These are phyloP conservation scores for Saprolegnia parasitica DNA, from an alignment of 352 stramenopile species.

Conservation along the genomic window DNA sequence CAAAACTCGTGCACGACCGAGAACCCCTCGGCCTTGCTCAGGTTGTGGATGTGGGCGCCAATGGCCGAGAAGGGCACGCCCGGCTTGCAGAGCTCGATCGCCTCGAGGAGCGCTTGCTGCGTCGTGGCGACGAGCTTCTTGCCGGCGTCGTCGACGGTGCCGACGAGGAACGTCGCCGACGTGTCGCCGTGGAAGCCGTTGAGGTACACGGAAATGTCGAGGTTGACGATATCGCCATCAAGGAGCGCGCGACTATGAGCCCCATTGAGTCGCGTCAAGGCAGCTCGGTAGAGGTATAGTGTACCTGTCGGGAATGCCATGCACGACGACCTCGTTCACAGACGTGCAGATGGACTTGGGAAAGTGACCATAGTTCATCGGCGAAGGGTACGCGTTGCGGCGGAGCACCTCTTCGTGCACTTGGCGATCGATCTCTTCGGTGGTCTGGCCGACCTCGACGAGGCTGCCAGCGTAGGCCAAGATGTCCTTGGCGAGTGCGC, in stretches of 20 bases:
- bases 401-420: slow-evolving; percentile 90
- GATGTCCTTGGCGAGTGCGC: slow-evolving; percentile 69
- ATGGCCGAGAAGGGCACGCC: slow-evolving; percentile 92
- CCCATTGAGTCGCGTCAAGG: background rate
- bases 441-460: slow-evolving; percentile 80
- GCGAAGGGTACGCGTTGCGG: slow-evolving; percentile 81
- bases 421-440: slow-evolving; percentile 91
- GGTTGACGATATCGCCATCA: slow-evolving; percentile 95
- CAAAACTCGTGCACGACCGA: slow-evolving; percentile 89
- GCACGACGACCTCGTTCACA: slow-evolving; percentile 97
- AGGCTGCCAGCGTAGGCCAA: slow-evolving; percentile 68
- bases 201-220: slow-evolving; percentile 94
- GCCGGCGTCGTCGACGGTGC: slow-evolving; percentile 82
- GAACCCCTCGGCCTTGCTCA: slow-evolving; percentile 76
- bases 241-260: slow-evolving; percentile 54
- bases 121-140: slow-evolving; percentile 87
- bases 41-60: slow-evolving; percentile 89
- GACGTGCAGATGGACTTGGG: slow-evolving; percentile 94
- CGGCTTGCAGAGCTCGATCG: slow-evolving; percentile 91
- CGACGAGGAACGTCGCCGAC: slow-evolving; percentile 94
- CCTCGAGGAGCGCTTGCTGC: slow-evolving; percentile 71
- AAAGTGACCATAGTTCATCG: slow-evolving; percentile 92
- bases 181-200: slow-evolving; percentile 97
- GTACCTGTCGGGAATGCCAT: slow-evolving; percentile 94
- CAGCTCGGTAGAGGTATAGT: background rate